These are phyloP conservation scores for Plectranthus barbatus DNA, from an alignment of 257 asterid genomes.

Conservation along the genomic window DNA sequence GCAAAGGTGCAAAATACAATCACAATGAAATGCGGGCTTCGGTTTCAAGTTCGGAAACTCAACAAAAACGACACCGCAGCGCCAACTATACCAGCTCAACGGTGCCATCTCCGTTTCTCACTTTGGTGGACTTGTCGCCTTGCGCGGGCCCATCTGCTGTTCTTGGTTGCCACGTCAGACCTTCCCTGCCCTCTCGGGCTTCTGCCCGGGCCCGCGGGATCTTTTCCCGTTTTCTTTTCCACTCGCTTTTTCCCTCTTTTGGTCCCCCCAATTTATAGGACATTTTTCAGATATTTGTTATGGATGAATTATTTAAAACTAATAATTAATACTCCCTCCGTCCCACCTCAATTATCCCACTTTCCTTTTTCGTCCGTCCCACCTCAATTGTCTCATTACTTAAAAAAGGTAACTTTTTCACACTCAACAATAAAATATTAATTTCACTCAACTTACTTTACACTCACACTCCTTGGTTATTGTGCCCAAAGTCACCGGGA, in stretches of 20 bases:
- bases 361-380: too few species aligned
- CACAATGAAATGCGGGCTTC: constrained; percentile 2
- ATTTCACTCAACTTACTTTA: too few species aligned
- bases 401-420: too few species aligned
- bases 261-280: constrained; percentile 1
- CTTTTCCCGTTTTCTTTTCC: background rate
- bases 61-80: background rate
- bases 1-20: background rate
- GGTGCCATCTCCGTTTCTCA: background rate
- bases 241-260: constrained; percentile 3
- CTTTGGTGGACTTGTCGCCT: constrained; percentile 20
- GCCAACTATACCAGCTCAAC: background rate
- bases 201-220: constrained; percentile 15
- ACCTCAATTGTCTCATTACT: too few species aligned
- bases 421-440: too few species aligned
- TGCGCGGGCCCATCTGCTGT: constrained; percentile 5
- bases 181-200: too few species aligned
- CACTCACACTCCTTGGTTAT: too few species aligned
- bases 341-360: too few species aligned
- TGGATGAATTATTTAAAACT: too few species aligned
- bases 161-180: constrained; percentile 24
- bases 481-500: too few species aligned
- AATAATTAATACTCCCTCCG: too few species aligned
- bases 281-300: background rate
- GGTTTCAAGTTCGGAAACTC: constrained; percentile 7